Conservation (phyloP, 1,139 yeast genomes). For the Pneumocystis wakefieldiae region DNA sequence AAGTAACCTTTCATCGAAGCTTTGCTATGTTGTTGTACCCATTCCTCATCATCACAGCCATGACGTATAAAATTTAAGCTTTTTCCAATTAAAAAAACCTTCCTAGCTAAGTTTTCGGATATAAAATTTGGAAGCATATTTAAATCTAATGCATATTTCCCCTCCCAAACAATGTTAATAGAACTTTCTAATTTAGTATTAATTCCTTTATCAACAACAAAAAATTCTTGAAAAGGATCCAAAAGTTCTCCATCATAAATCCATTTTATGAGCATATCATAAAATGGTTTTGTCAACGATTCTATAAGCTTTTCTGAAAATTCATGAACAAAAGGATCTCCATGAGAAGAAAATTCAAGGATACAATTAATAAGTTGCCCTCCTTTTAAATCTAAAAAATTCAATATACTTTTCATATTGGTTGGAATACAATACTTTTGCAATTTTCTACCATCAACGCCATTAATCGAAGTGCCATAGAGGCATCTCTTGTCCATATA, state of each 20-base stretch:
- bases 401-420: background rate
- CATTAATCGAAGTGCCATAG: conserved; percentile 43
- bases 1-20: conserved; percentile 20
- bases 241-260: conserved; percentile 48
- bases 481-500: conserved; percentile 36
- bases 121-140: conserved; percentile 48
- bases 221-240: conserved; percentile 50
- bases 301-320: conserved; percentile 35
- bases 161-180: conserved; percentile 21
- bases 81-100: conserved; percentile 64
- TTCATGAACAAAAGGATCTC: conserved; percentile 39
- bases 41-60: conserved; percentile 47
- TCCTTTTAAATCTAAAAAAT: conserved; percentile 28
- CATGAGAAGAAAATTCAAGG: conserved; percentile 41
- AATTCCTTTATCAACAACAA: conserved; percentile 30
- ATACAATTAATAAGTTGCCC: conserved; percentile 43
- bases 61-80: conserved; percentile 52
- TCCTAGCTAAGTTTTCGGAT: conserved; percentile 32
- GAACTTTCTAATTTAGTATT: conserved; percentile 5
- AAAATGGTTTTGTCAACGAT: conserved; percentile 45
- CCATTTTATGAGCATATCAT: conserved; percentile 52
- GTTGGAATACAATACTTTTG: background rate
- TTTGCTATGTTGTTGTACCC: conserved; percentile 32
- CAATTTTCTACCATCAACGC: conserved; percentile 27
- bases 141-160: conserved; percentile 21